Evolutionary conservation across 305 asterid species (phyloP).

Genomic region (Fraxinus floribunda): DNA sequence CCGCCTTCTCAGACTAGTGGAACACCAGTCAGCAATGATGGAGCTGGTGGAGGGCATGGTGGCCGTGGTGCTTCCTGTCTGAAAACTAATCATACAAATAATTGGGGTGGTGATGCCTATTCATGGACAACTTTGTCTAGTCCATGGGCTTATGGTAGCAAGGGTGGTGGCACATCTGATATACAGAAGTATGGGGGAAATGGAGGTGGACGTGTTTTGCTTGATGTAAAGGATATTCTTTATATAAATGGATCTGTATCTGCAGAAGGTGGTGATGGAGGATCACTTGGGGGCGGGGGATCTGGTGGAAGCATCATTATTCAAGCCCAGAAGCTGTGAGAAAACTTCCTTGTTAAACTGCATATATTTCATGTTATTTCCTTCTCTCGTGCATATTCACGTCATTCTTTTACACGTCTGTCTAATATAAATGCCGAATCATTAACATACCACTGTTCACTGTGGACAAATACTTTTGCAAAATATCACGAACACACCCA

Average conservation of each 20-base stretch:
- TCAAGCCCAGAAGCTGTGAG: constrained; percentile 85
- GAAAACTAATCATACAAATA: constrained; percentile 60
- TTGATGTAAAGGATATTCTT: constrained; percentile 57
- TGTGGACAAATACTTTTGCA: background rate
- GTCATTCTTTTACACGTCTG: background rate
- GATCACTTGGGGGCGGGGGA: constrained; percentile 89
- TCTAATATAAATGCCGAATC: background rate
- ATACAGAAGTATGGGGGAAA: constrained; percentile 73
- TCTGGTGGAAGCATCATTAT: constrained; percentile 88
- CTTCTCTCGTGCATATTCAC: background rate
- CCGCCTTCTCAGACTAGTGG: constrained; percentile 97
- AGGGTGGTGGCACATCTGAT: constrained; percentile 79
- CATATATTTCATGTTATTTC: background rate
- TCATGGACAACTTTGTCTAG: constrained; percentile 72
- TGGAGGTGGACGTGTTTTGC: constrained; percentile 86
- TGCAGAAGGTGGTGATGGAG: constrained; percentile 96
- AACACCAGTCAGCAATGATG: constrained; percentile 84
- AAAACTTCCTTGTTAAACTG: constrained; percentile 36
- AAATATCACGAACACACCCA: background rate
- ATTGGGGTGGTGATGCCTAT: constrained; percentile 98
- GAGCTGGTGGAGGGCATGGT: constrained; percentile 99
- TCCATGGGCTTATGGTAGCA: constrained; percentile 93
- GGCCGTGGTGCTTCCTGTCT: constrained; percentile 97
- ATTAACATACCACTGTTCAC: background rate
- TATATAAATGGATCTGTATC: constrained; percentile 78